Evolutionary conservation across 2,329 filamentous ascomycete species (phyloP), one percentile per base, ranked within the genome.

Genomic region (Monosporascus sp.): DNA sequence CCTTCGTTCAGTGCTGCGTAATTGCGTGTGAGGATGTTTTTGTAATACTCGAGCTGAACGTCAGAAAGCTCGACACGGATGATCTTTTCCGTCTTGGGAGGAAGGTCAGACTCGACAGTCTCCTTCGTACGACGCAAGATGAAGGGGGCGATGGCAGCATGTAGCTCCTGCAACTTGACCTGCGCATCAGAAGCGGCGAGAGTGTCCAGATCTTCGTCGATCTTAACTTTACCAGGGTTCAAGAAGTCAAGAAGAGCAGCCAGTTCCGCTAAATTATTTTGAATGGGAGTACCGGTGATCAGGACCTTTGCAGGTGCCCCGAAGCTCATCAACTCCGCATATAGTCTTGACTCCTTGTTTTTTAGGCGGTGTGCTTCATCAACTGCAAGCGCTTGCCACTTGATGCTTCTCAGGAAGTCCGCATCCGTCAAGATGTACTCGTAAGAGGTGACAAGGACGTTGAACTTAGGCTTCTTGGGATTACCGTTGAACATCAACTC

Each of bases 11-110:
- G 79, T 3, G 93, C 94, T 31, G 91, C 85, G 65, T 99, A 99
- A 68, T 99, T 99, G 64, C 93, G 87, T 0, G 94, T 97, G 24
- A 99, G 78, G 54, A 99, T 97, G 66, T 97, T 97, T 74, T 97
- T 97, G 77, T 99, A 99, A 70, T 97, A 97, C 59, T 99, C 93
- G 9, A 97, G 78, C 67, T 99, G 94, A 27, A 97, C 87, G 70
- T 99, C 94, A 0, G 94, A 96, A 49, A 99, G 79, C 70, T 97
- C 94, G 41, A 99, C 94, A 52, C 95, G 90, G 68, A 99, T 96
- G 60, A 99, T 99, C 76, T 97, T 99, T 70, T 99, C 94, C 0
- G 90, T 96, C 76, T 99, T 99, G 1, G 93, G 91, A 14, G 94
- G 94, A 25, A 99, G 76, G 61, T 99, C 94, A 22, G 92, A 96